A percentile compares a stretch with the other conserved stretches of the same genome.
Evolutionary conservation across 192 early-diverging fungal species (phyloP).

Genomic region (Podila minutissima): DNA sequence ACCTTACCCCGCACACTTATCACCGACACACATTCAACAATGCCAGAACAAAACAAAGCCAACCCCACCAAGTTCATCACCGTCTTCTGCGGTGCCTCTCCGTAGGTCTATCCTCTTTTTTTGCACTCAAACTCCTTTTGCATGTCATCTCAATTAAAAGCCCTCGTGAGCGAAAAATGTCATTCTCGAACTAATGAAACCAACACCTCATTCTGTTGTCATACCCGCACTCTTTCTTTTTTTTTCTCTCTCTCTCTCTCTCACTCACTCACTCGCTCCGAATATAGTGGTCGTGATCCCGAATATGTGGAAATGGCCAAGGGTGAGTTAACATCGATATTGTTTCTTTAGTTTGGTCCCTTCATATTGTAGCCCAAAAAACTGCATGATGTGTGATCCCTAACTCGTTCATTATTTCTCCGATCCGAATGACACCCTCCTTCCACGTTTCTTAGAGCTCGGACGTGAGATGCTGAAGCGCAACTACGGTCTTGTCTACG

Average conservation of each 20-base stretch:
- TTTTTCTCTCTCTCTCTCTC: background rate
- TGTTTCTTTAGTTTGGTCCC: background rate
- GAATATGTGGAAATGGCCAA: slow-evolving; percentile 54
- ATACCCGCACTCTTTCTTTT: background rate
- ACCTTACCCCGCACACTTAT: background rate
- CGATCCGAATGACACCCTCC: background rate
- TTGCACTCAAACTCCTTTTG: background rate
- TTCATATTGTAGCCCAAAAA: no score
- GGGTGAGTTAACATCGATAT: slow-evolving; percentile 26
- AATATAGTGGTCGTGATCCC: slow-evolving; percentile 46
- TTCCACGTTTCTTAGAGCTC: slow-evolving; percentile 45
- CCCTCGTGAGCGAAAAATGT: background rate
- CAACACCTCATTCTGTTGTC: background rate
- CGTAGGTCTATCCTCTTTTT: slow-evolving; percentile 16
- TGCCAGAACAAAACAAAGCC: slow-evolving; percentile 19
- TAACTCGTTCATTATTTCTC: background rate
- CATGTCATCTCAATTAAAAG: background rate
- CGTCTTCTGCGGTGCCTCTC: slow-evolving; percentile 48
- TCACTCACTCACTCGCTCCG: background rate
- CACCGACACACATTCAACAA: slow-evolving; percentile 3
- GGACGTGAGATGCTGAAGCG: slow-evolving; percentile 63
- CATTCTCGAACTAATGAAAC: slow-evolving; percentile 6
- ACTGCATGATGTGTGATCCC: background rate
- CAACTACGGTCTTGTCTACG: slow-evolving; percentile 74
- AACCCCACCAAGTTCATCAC: slow-evolving; percentile 38